Evolutionary conservation across 108 stramenopile species (phyloP), one percentile per base, ranked within the genome.

Genomic region (Nannochloropsis salina): DNA sequence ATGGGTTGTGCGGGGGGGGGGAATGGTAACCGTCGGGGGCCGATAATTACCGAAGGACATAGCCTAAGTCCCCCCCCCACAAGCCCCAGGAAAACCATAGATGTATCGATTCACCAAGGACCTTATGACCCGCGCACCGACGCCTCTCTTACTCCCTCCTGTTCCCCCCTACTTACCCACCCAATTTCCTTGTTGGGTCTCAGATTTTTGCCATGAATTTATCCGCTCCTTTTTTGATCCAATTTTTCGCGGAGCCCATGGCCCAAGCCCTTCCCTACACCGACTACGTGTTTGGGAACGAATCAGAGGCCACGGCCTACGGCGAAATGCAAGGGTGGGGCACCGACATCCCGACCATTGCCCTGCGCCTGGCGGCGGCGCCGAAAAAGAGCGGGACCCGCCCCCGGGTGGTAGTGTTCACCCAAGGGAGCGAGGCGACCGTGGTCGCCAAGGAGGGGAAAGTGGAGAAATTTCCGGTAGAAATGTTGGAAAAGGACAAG

Each of bases 201-300:
- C 61, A 74, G 61, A 92, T 91, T 10, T 95, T 99, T 89, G 94
- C 94, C 92, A 91, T 99, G 87, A 99, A 99, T 93, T 93, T 98
- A 44, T 96, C 96, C 40, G 99, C 99, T 18, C 98, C 98, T 10
- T 99, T 99, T 90, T 94, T 99, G 90, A 94, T 98, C 42, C 95
- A 98, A 84, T 98, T 99, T 91, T 99, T 99, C 91, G 96, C 92
- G 12, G 98, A 97, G 86, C 95, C 95, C 88, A 89, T 99, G 90
- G 93, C 96, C 84, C 91, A 93, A 41, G 96, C 95, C 42, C 87
- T 99, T 90, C 92, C 94, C 83, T 99, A 97, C 93, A 95, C 96
- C 45, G 98, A 99, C 89, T 97, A 91, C 91, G 92, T 99, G 83
- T 99, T 99, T 90, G 96, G 95, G 81, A 99, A 99, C 89, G 98